phyloP scores from a whole-genome alignment of 2,329 filamentous ascomycete genomes.

The Geosmithia morbida region DNA sequence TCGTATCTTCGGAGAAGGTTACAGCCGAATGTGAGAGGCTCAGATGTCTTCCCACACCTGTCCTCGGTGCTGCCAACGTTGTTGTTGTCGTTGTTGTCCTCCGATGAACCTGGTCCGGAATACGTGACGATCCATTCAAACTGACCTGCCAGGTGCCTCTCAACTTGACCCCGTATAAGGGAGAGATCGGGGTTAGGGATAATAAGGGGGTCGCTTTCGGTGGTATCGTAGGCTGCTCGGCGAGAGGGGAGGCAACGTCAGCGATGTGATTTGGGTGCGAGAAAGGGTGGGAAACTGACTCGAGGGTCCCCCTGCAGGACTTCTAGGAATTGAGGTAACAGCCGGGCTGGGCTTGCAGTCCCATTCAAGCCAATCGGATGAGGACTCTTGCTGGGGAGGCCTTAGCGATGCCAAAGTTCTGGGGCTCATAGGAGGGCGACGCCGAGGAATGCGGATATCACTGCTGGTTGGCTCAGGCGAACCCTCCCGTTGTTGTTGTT shows the following conservation, averaged over 20 bases:
- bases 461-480: background rate
- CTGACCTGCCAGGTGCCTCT: conserved; percentile 30
- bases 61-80: background rate
- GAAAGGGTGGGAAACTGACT: background rate
- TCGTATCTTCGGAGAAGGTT: conserved; percentile 26
- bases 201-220: conserved; percentile 9
- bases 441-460: background rate
- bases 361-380: background rate
- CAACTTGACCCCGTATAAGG: conserved; percentile 16
- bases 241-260: background rate
- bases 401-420: background rate
- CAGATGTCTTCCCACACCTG: background rate
- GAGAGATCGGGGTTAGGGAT: conserved; percentile 9
- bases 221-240: background rate
- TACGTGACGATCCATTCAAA: conserved; percentile 34
- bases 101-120: conserved; percentile 13
- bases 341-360: background rate
- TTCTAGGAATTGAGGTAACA: background rate
- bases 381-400: background rate
- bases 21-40: conserved; percentile 30
- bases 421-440: background rate
- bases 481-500: background rate
- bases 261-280: background rate
- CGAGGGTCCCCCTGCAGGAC: background rate
- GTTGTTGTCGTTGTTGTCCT: conserved; percentile 2